Evolutionary conservation across 1,284 basidiomycete genomes (phyloP).

Genomic region (Microbotryum intermedium): DNA sequence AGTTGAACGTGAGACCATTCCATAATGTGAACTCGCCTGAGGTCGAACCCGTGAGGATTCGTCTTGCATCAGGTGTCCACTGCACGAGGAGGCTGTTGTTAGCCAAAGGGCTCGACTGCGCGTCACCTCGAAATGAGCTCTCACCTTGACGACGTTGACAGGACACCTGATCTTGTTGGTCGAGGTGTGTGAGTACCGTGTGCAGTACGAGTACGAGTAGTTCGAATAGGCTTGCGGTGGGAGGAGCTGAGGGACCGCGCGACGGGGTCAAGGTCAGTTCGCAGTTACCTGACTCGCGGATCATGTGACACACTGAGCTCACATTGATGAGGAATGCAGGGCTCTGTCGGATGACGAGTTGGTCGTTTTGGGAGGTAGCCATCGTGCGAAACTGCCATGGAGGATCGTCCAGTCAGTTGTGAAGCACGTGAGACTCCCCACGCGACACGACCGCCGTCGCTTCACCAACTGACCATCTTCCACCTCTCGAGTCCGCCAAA

Average conservation of each 20-base stretch:
- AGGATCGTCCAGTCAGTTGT: not conserved
- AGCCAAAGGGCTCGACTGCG: not conserved
- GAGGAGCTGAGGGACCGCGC: constrained; percentile 54
- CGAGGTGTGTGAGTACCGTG: constrained; percentile 93
- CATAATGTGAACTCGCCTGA: constrained; percentile 97
- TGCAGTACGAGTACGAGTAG: constrained; percentile 81
- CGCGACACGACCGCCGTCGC: not conserved
- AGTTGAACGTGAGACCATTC: constrained; percentile 99
- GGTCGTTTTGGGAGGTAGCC: constrained; percentile 41
- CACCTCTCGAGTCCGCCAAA: constrained; percentile 77
- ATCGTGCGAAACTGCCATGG: constrained; percentile 24
- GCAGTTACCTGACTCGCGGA: not conserved
- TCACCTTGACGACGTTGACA: constrained; percentile 69
- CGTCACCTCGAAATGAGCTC: not conserved
- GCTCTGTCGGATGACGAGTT: constrained; percentile 65
- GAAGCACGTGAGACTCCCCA: not conserved
- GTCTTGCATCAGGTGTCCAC: constrained; percentile 94
- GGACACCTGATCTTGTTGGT: constrained; percentile 98
- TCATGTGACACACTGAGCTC: not conserved
- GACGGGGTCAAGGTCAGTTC: not conserved
- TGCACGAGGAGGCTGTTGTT: constrained; percentile 36
- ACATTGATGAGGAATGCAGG: constrained; percentile 42
- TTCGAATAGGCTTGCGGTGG: constrained; percentile 88
- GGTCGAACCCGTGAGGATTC: constrained; percentile 87
- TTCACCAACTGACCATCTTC: constrained; percentile 56